A percentile compares a stretch with the other conserved stretches of the same genome.
phyloP scores from a whole-genome alignment of 2,329 filamentous ascomycete species.

The Ophiocordyceps australis region DNA sequence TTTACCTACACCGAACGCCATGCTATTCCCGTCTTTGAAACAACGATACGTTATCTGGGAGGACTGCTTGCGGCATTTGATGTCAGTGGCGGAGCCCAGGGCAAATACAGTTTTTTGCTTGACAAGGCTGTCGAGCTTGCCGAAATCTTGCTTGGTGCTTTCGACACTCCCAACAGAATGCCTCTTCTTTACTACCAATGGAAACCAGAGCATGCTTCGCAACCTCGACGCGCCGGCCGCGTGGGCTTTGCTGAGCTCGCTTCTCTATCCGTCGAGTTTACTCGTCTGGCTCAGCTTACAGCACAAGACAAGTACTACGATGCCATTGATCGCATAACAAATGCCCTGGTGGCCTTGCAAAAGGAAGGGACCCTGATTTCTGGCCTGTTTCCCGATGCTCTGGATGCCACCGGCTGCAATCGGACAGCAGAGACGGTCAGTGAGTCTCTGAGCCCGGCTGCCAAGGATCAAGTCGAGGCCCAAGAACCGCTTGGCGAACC shows the following conservation, averaged over 20 bases:
- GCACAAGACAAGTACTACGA: constrained; percentile 74
- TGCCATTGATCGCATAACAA: constrained; percentile 68
- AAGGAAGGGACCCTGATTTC: constrained; percentile 47
- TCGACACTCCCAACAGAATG: constrained; percentile 91
- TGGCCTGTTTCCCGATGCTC: constrained; percentile 61
- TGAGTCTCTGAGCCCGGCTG: constrained; percentile 13
- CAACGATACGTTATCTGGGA: constrained; percentile 78
- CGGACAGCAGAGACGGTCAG: constrained; percentile 20
- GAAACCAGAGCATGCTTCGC: constrained; percentile 45
- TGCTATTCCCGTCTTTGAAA: constrained; percentile 83
- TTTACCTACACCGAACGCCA: constrained; percentile 52
- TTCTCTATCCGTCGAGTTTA: constrained; percentile 76
- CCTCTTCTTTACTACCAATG: constrained; percentile 66
- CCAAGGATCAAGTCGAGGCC: constrained; percentile 16
- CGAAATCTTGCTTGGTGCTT: constrained; percentile 64
- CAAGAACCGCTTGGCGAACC: constrained; percentile 10
- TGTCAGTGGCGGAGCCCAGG: constrained; percentile 44
- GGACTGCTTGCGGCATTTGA: constrained; percentile 78
- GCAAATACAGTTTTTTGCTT: constrained; percentile 46
- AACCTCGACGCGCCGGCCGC: constrained; percentile 41
- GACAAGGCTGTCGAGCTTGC: constrained; percentile 66
- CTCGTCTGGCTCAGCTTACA: constrained; percentile 71
- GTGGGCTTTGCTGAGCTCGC: constrained; percentile 56
- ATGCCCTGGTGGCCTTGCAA: constrained; percentile 62
- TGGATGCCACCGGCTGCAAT: constrained; percentile 71